These are phyloP conservation scores for Megacollybia marginata DNA, from an alignment of 768 basidiomycete species.

Conservation along the genomic window DNA sequence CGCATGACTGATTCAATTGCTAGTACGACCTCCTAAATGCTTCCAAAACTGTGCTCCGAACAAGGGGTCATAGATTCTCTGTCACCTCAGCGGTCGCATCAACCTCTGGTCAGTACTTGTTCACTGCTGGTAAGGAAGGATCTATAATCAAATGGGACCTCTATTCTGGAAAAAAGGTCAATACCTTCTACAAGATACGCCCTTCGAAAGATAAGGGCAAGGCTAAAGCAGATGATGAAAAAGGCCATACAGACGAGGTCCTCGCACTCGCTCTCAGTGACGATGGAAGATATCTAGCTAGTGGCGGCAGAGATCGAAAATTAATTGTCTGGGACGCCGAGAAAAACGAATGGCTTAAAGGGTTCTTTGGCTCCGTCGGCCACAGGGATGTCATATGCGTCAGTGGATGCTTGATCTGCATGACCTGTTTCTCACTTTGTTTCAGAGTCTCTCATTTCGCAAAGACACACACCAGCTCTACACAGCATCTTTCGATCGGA, in stretches of 20 bases:
- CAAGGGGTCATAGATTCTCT: conserved; percentile 68
- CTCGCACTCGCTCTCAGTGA: conserved; percentile 75
- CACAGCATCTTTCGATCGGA: conserved; percentile 78
- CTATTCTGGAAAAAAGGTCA: conserved; percentile 48
- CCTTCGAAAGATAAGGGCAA: conserved; percentile 49
- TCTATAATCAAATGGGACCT: conserved; percentile 83
- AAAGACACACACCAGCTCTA: conserved; percentile 72
- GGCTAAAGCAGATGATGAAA: conserved; percentile 37
- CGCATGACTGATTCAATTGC: neutral
- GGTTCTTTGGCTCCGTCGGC: conserved; percentile 75
- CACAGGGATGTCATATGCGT: conserved; percentile 37
- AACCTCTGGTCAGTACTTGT: conserved; percentile 67
- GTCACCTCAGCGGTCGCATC: conserved; percentile 79
- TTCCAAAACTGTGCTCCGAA: conserved; percentile 45
- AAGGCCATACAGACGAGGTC: conserved; percentile 86
- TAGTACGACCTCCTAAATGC: conserved; percentile 54
- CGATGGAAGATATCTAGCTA: conserved; percentile 81
- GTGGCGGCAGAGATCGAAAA: conserved; percentile 77
- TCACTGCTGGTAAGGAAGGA: conserved; percentile 88
- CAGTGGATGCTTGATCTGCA: conserved; percentile 7
- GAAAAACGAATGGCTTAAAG: conserved; percentile 68
- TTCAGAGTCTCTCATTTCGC: conserved; percentile 64
- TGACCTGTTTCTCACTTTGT: neutral
- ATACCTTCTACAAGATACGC: conserved; percentile 55
- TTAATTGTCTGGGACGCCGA: conserved; percentile 84